phyloP scores from a whole-genome alignment of 2,329 filamentous ascomycete species.

The Aureobasidium musti region DNA sequence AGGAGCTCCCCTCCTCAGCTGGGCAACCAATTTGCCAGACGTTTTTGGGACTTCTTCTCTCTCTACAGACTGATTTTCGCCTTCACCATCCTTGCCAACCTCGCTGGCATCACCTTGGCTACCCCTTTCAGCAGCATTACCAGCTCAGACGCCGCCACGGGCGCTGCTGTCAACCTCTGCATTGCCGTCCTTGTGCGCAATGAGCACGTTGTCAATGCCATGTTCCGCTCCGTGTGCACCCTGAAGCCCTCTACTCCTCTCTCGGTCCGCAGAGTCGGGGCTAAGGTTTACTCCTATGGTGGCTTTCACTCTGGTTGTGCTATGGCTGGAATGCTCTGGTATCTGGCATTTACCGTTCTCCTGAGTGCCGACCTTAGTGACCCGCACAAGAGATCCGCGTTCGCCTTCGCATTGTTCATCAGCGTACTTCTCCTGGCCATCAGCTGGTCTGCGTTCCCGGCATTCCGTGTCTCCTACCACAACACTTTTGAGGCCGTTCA shows the following conservation, averaged over 20 bases:
- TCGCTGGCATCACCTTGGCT: conserved; percentile 29
- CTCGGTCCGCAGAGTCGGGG: conserved; percentile 41
- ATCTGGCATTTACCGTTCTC: conserved; percentile 44
- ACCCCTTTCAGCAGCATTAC: conserved; percentile 28
- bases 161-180: conserved; percentile 41
- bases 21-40: conserved; percentile 7
- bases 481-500: conserved; percentile 71
- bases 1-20: conserved; percentile 32
- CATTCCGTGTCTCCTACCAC: conserved; percentile 63
- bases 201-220: conserved; percentile 45
- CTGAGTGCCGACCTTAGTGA: conserved; percentile 37
- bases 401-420: conserved; percentile 60
- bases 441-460: conserved; percentile 64
- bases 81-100: conserved; percentile 37
- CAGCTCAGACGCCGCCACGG: conserved; percentile 40
- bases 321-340: conserved; percentile 48
- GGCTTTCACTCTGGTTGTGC: conserved; percentile 46
- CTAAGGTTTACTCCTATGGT: conserved; percentile 48
- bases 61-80: conserved; percentile 40
- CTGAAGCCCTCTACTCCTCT: conserved; percentile 43
- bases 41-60: conserved; percentile 38
- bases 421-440: conserved; percentile 61
- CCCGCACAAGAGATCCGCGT: conserved; percentile 41
- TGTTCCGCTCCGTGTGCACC: conserved; percentile 41
- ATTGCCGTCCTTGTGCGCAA: conserved; percentile 44